Evolutionary conservation across 164 flowering plant genomes (phyloP).

Genomic region (Hamamelis virginiana): DNA sequence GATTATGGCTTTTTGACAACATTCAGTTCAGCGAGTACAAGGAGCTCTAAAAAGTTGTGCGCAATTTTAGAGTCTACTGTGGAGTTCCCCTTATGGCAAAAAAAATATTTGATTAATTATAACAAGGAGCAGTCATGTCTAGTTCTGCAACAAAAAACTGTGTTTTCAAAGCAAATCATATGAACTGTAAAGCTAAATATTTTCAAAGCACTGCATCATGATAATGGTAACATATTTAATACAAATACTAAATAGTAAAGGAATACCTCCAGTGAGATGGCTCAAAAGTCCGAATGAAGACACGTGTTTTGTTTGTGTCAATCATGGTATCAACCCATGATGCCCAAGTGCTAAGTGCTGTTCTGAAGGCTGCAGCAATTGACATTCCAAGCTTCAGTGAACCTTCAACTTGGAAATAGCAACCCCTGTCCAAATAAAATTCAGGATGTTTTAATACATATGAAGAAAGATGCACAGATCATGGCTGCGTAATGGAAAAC

Average conservation of each 20-base stretch:
- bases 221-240: neutral
- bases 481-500: neutral
- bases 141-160: neutral
- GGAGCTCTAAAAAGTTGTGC: too few species aligned
- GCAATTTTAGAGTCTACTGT: too few species aligned
- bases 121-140: neutral
- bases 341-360: constrained; percentile 51
- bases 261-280: constrained; percentile 60
- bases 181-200: neutral
- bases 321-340: constrained; percentile 48
- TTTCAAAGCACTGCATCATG: neutral
- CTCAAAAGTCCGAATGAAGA: constrained; percentile 56
- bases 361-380: constrained; percentile 33
- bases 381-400: constrained; percentile 54
- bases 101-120: too few species aligned
- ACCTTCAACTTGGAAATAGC: constrained; percentile 56
- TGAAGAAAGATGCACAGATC: neutral
- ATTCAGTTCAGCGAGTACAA: neutral
- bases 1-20: neutral
- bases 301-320: constrained; percentile 42
- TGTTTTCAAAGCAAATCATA: neutral
- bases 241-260: neutral
- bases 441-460: neutral
- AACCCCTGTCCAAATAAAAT: constrained; percentile 42
- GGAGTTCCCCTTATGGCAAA: too few species aligned